Base-by-base conservation (phyloP, 306 rosid genomes). In the Datisca glomerata region DNA sequence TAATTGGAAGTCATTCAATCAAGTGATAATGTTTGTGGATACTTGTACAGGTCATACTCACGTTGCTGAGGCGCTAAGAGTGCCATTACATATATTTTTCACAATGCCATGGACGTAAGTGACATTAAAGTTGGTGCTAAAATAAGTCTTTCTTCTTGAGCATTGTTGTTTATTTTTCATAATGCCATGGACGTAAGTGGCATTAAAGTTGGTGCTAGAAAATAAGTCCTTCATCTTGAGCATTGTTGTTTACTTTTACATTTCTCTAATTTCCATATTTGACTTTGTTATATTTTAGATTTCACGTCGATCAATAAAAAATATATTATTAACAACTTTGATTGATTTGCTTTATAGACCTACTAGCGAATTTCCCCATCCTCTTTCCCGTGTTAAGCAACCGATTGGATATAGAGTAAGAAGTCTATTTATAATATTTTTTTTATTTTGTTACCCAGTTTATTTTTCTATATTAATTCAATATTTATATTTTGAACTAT, bases 101-200 rank as follows among this genome's bases (percentile, higher is more conserved):
- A 89, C 97, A 3, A 77, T 89, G 94, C 97, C 97, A 42, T 89
- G 95, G 97, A 83, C 97, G 97, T 83, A 80, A 89, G 97, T n/a
- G n/a, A n/a, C n/a, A n/a, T n/a, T n/a, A n/a, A n/a, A n/a, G n/a
- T n/a, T n/a, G n/a, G n/a, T n/a, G n/a, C n/a, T n/a, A n/a, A n/a
- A n/a, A n/a, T n/a, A n/a, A n/a, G n/a, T n/a, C n/a, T n/a, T n/a
- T n/a, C n/a, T n/a, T n/a, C n/a, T n/a, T n/a, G n/a, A n/a, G n/a
- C n/a, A 21, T 38, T 3, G 7, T 34, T 34, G 18, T 20, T 46
- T 89, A 45, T 80, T 89, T 60, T 89, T 89, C 47, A 89, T 95
- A 3, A 77, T 89, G 94, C 97, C 97, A 42, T 89, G 95, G 97
- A 83, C 97, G 97, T 83, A 80, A 89, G 97, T n/a, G n/a, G n/a